Evolutionary conservation across 306 rosid species (phyloP).

Genomic region (Acmispon strigosus): DNA sequence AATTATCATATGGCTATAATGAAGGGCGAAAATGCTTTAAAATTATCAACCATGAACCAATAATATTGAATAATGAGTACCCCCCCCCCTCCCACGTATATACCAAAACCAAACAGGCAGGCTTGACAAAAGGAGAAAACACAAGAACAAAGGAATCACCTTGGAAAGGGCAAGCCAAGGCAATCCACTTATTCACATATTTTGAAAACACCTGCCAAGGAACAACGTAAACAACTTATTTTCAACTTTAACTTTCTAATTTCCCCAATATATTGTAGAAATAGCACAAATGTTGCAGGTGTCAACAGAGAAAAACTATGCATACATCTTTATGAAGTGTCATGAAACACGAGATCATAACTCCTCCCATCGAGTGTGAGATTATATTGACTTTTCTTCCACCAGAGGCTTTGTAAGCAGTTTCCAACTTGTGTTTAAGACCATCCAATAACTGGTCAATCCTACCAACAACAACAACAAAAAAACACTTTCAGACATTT

Average conservation of each 20-base stretch:
- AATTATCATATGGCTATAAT: background rate
- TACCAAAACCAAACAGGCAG: background rate
- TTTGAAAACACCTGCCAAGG: conserved; percentile 65
- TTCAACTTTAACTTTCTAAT: conserved; percentile 7
- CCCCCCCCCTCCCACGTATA: background rate
- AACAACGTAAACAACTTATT: conserved; percentile 21
- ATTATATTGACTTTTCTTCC: conserved; percentile 84
- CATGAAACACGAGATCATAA: conserved; percentile 66
- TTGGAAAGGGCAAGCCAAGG: conserved; percentile 92
- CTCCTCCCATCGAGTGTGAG: conserved; percentile 95
- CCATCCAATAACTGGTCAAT: conserved; percentile 68
- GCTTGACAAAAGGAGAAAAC: background rate
- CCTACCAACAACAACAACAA: conserved; percentile 39
- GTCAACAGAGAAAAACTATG: conserved; percentile 20
- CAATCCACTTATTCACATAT: conserved; percentile 85
- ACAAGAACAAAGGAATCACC: conserved; percentile 33
- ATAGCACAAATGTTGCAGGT: conserved; percentile 14
- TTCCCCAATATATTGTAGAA: conserved; percentile 7
- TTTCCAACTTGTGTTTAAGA: conserved; percentile 66
- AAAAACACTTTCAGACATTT: background rate
- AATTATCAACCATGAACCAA: background rate
- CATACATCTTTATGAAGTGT: conserved; percentile 70
- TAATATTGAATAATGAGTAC: background rate
- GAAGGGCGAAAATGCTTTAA: background rate
- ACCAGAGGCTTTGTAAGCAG: conserved; percentile 80